Evolutionary conservation across 2,329 filamentous ascomycete genomes (phyloP), one percentile per base, ranked within the genome.

Genomic region (Triangularia setosa): DNA sequence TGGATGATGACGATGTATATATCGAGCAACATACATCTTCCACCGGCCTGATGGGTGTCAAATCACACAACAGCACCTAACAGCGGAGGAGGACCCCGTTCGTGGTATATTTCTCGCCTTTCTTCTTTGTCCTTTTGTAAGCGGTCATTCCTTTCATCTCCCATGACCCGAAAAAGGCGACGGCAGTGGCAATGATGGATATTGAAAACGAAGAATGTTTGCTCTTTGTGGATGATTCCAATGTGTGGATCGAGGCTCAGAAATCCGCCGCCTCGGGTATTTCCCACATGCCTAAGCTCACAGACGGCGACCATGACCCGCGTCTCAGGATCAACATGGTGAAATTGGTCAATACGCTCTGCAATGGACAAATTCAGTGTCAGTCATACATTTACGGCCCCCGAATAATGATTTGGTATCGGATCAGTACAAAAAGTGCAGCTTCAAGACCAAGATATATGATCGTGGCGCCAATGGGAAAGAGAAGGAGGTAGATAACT

Each of bases 401-500:
- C 68, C 68, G 53, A 68, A 67, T 21, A 72, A 72, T 56, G 71
- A 72, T 53, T 62, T 65, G 16, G 69, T 72, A 18, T 73, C 69
- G 71, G 56, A 68, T 0, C 60, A 64, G 25, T 68, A 61, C 24
- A n/a, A 68, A 52, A 65, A 56, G 58, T 69, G 64, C 58, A 61
- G 70, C 27, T 54, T 54, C 18, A 16, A 54, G n/a, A 54, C 52
- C 3, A 54, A 54, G 21, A 54, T 54, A 24, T 54, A 54, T 14
- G 21, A 54, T 24, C 69, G 68, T 28, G 57, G 55, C 60, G 12
- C 62, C 24, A 62, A 64, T 40, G 60, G 62, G 52, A 71, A 70
- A 30, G 71, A 73, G 58, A 73, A 73, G 59, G 63, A 73, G 55
- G 71, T 73, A 8, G 71, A 73, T 52, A 72, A 57, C 35, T 67